Evolutionary conservation across 2,329 filamentous ascomycete species (phyloP), one percentile per base, ranked within the genome.

Genomic region (Teratosphaeria epicoccoides): DNA sequence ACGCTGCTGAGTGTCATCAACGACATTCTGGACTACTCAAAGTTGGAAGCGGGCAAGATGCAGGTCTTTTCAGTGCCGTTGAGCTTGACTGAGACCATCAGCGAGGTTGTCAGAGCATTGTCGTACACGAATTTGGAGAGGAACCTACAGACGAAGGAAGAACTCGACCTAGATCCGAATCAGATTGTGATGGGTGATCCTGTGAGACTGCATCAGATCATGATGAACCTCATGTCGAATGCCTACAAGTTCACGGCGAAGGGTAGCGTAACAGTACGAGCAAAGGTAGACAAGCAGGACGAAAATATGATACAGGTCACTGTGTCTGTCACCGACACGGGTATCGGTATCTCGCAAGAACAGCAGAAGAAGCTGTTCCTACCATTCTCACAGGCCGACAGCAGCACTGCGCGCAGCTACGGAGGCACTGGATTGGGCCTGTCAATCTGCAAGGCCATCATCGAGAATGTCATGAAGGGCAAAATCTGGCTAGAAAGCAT

Each of bases 401-500:
- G 85, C 46, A 93, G 87, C 60, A 95, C 89, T 2, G 88, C 89
- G 50, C 78, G 90, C 49, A 93, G 89, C 64, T 96, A 95, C 61
- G 90, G 90, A 40, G 90, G 90, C 43, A 95, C 88, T 59, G 90
- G 90, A 23, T 81, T 96, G 2, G 90, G 90, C 1, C 76, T 96
- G 43, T 94, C 87, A 63, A 96, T 96, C 58, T 95, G 90, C 78
- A 95, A 95, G 70, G 90, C 87, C 0, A 82, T 96, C 43, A 89
- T 96, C 55, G 87, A 95, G 70, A 88, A 87, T 20, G 90, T 95
- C 70, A 90, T 96, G 80, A 83, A 87, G 55, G 90, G 90, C 43
- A 82, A 79, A 55, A 94, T 96, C 55, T 83, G 83, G 70, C 78
- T 96, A 1, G 85, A 93, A 55, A 93, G 87, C 57, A 76, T 81